Evolutionary conservation across 352 stramenopile species (phyloP), one percentile per base, ranked within the genome.

Genomic region (Elongisporangium prolatum): DNA sequence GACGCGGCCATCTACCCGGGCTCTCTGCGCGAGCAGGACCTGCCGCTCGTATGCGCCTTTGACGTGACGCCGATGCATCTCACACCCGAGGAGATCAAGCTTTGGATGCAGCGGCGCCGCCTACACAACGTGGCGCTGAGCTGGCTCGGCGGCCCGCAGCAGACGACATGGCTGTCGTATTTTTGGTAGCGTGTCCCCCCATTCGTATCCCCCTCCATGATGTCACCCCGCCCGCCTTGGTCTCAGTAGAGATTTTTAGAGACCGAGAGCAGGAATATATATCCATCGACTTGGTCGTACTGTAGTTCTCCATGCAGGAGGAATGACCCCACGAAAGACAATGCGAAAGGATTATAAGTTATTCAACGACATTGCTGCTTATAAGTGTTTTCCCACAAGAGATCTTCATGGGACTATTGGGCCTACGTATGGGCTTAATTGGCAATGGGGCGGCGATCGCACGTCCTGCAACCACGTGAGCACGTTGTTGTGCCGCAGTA

Each of bases 11-110:
- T 71, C 10, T 80, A 71, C 67, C 69, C 71, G 0, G 73, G 73
- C 21, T 74, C 68, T 13, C 75, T 76, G 47, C 69, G 59, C n/a
- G 57, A 74, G 52, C 62, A 56, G 11, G 71, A 67, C 22, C 58
- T 78, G 16, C 59, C 59, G 50, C 71, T 76, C 49, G 65, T 53
- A 47, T 80, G 71, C 57, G 65, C 68, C 28, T 80, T 80, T 50
- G 58, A 76, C 50, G 68, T 76, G 25, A 72, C 65, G 21, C 64
- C 56, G 22, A 53, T 74, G 18, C 48, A 65, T 16, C 56, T 80
- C 21, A 21, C 57, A 14, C 51, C 58, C 17, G 14, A 60, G 5
- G 60, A 80, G 58, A 11, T 22, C 17, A 56, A 57, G 57, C 52
- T 65, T 52, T 54, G 75, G 37, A 49, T 40, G 11, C 52, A 68